Conservation (phyloP, 306 rosid genomes). For the Luffa aegyptiaca region DNA sequence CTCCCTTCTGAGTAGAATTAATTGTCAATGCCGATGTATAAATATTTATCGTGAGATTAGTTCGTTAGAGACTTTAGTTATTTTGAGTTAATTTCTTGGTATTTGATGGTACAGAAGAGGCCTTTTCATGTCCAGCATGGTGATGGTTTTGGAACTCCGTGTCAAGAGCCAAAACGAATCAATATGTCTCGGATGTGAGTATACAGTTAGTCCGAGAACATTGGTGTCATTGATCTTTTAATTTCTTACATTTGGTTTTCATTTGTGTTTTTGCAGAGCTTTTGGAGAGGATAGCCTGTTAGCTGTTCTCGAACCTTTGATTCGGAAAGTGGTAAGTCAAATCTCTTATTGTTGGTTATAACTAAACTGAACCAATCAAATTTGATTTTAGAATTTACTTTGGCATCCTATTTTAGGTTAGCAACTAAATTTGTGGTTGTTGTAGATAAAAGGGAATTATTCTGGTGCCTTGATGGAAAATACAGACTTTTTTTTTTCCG, state of each 20-base stretch:
- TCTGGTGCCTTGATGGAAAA: background rate
- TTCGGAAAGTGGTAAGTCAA: conserved; percentile 11
- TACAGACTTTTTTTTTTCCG: background rate
- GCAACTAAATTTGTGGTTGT: background rate
- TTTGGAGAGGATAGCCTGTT: background rate
- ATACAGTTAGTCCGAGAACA: background rate
- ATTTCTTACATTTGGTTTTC: background rate
- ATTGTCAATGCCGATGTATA: background rate
- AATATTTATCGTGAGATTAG: background rate
- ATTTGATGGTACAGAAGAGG: conserved; percentile 17
- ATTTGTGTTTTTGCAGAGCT: conserved; percentile 4
- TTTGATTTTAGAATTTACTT: background rate
- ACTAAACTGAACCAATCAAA: background rate
- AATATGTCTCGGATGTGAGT: background rate
- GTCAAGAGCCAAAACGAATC: background rate
- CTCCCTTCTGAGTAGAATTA: background rate
- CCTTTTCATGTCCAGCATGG: background rate
- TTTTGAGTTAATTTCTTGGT: background rate
- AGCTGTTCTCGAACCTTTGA: background rate
- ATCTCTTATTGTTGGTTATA: background rate
- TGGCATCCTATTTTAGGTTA: background rate
- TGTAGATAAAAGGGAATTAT: background rate
- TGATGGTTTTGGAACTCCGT: background rate
- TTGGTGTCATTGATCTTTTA: background rate
- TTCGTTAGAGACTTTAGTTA: background rate